Evolutionary conservation across 2,329 filamentous ascomycete species (phyloP).

Genomic region (Fusarium sacchari): DNA sequence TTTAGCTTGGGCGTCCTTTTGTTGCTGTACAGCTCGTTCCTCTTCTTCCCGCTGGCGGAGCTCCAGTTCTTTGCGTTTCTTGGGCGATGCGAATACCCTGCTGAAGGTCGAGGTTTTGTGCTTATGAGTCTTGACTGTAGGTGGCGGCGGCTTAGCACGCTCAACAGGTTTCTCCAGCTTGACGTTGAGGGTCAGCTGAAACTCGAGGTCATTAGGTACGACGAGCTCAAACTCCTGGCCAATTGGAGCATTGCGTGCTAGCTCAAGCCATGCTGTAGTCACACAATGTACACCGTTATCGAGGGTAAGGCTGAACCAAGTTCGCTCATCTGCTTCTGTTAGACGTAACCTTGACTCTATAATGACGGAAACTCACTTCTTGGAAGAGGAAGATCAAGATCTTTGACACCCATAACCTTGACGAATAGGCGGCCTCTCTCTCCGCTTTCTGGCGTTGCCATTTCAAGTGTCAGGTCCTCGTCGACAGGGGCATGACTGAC

Average conservation of each 20-base stretch:
- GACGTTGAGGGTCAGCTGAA: constrained; percentile 95
- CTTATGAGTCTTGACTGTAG: constrained; percentile 70
- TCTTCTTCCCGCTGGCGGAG: constrained; percentile 84
- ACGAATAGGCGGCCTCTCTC: constrained; percentile 94
- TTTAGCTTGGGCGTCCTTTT: constrained; percentile 72
- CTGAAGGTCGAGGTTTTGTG: constrained; percentile 90
- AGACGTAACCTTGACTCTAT: constrained; percentile 18
- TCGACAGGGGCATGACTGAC: constrained; percentile 75
- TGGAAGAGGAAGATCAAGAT: constrained; percentile 89
- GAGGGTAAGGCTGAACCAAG: constrained; percentile 95
- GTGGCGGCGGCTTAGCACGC: constrained; percentile 65
- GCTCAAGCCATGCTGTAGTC: constrained; percentile 93
- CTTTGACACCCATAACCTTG: constrained; percentile 98
- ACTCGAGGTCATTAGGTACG: constrained; percentile 97
- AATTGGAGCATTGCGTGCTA: constrained; percentile 91
- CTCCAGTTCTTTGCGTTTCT: constrained; percentile 96
- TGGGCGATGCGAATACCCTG: constrained; percentile 91
- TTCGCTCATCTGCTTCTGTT: constrained; percentile 75
- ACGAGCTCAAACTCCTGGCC: constrained; percentile 98
- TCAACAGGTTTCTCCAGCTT: constrained; percentile 84
- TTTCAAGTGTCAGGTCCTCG: constrained; percentile 68
- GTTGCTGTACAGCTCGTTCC: constrained; percentile 72
- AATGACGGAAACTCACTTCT: constrained; percentile 73
- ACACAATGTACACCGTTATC: constrained; percentile 98
- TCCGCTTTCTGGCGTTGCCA: constrained; percentile 76